A percentile compares a stretch with the other conserved stretches of the same genome.
Conservation (phyloP, 1,284 basidiomycete species). For the Ceratobasidium theobromae region DNA sequence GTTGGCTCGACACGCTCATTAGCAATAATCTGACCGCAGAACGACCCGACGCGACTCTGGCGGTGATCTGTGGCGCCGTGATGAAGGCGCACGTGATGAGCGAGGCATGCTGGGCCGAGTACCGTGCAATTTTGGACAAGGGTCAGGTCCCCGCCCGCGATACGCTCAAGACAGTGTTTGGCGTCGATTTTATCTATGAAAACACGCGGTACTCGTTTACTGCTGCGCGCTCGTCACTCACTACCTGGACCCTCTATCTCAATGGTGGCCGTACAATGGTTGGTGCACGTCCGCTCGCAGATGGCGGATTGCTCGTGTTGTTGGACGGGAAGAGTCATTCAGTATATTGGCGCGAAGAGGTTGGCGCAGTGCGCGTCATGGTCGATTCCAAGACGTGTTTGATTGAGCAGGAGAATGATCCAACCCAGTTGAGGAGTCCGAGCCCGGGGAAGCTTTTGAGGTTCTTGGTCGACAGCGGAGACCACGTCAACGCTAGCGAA, state of each 20-base stretch:
- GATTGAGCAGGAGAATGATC: constrained; percentile 99
- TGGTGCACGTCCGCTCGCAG: constrained; percentile 86
- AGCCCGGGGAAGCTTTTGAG: constrained; percentile 96
- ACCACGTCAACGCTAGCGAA: constrained; percentile 94
- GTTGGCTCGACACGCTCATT: constrained; percentile 98
- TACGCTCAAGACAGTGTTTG: constrained; percentile 94
- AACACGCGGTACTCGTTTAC: constrained; percentile 96
- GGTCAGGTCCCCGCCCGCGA: constrained; percentile 96
- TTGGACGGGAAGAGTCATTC: constrained; percentile 96
- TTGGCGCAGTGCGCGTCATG: constrained; percentile 90
- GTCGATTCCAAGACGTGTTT: constrained; percentile 96
- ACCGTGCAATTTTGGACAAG: constrained; percentile 95
- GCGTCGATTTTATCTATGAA: constrained; percentile 98
- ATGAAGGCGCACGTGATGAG: constrained; percentile 91
- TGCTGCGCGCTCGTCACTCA: constrained; percentile 85
- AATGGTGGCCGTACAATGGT: constrained; percentile 93
- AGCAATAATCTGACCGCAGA: constrained; percentile 96
- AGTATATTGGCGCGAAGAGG: constrained; percentile 98
- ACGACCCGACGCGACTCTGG: constrained; percentile 87
- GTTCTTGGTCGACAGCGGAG: constrained; percentile 94
- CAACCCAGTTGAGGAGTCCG: constrained; percentile 94
- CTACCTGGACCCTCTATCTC: constrained; percentile 91
- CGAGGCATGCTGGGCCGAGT: constrained; percentile 88
- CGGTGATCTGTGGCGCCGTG: constrained; percentile 96
- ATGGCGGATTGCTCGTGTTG: constrained; percentile 91